These are phyloP conservation scores for Carex arenaria DNA, from an alignment of 202 grass and related monocot genomes.

Conservation along the genomic window DNA sequence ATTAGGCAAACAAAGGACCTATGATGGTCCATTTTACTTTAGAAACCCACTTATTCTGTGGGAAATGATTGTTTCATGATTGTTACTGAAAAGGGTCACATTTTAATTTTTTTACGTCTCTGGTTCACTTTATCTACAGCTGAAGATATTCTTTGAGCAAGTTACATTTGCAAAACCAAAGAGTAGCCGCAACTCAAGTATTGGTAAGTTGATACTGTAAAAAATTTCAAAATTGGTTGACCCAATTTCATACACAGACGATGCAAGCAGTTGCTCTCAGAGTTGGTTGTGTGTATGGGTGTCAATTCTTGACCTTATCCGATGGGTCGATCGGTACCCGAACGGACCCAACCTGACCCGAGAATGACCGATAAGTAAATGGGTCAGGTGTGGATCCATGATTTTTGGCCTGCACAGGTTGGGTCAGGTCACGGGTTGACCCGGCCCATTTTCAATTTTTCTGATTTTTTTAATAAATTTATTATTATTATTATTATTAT, in stretches of 20 bases:
- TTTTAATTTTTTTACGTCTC: neutral
- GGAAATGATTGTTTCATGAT: neutral
- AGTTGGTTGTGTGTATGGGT: neutral
- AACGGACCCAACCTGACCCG: too few species aligned
- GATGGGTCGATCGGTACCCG: too few species aligned
- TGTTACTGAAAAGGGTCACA: neutral
- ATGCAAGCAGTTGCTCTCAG: neutral
- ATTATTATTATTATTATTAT: too few species aligned
- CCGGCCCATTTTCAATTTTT: too few species aligned
- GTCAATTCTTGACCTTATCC: too few species aligned
- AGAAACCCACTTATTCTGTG: neutral
- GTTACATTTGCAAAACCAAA: constrained; percentile 97
- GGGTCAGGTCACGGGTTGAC: too few species aligned
- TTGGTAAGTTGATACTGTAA: constrained; percentile 37
- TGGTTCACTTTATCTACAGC: constrained; percentile 21
- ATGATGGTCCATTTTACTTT: neutral
- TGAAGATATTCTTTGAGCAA: constrained; percentile 89
- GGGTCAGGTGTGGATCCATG: too few species aligned
- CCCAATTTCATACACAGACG: neutral
- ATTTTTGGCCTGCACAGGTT: too few species aligned
- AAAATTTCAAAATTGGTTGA: neutral
- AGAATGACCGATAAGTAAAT: too few species aligned
- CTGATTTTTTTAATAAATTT: too few species aligned
- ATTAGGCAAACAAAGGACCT: neutral
- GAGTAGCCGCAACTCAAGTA: constrained; percentile 92